Base-by-base conservation (phyloP, 768 basidiomycete genomes). In the Lactarius indigo region DNA sequence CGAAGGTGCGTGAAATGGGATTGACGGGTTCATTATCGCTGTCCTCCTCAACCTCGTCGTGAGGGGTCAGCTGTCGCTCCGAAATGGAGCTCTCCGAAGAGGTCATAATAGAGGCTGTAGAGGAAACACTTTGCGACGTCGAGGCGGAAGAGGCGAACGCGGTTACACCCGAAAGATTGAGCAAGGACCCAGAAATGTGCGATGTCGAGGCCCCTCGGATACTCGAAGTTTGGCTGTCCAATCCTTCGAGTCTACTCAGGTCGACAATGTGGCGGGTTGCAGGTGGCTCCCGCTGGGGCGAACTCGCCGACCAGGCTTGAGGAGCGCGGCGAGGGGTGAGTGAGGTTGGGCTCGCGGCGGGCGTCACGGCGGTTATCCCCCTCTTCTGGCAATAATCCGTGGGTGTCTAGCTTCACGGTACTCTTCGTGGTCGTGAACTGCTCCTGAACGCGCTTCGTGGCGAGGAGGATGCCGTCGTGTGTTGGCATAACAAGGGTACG, bases 391-490 rank as follows among this genome's bases (percentile, higher is more conserved):
- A 66, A 17, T 20, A 66, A 63, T 8, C 65, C 65, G 33, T 63
- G 50, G 6, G 47, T 5, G 57, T 59, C 57, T 23, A 66, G 50
- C 35, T 44, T 66, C 8, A 56, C 52, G 50, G 61, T 63, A 59
- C 65, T 52, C 77, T 75, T 61, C 79, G 76, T 64, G 35, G 37
- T 44, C 42, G 70, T 70, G 47, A 71, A 92, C 20, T 88, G 86
- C 72, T 86, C 85, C 71, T 93, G 92, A 20, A 92, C 91, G 68
- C 82, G 84, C 72, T 85, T 84, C 37, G 89, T 85, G 20, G 89
- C 91, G 17, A 93, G 77, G 69, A 94, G 77, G 62, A 92, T 87
- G 12, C 76, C 75, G 28, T 71, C 65, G 6, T 66, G 63, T 20
- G 68, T 35, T 12, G 69, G 64, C 52, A 71, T 50, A 35, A 63